phyloP scores from a whole-genome alignment of 2,329 filamentous ascomycete species.

The Paecilomyces niveus region DNA sequence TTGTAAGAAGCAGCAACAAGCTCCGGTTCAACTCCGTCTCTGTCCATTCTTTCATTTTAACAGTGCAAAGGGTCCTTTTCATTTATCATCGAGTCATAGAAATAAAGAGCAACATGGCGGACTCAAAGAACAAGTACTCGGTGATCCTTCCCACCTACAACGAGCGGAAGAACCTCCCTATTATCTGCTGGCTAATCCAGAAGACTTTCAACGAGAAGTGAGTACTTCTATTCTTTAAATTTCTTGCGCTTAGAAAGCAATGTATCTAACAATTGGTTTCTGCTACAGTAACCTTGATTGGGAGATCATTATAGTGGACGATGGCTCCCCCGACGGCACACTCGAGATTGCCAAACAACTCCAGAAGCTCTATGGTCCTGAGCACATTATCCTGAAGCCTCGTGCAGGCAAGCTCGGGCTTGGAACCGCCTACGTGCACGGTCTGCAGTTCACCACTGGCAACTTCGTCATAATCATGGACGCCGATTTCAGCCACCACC shows the following conservation, averaged over 20 bases:
- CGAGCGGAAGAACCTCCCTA: constrained; percentile 92
- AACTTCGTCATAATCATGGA: constrained; percentile 99
- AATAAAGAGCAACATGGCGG: constrained; percentile 23
- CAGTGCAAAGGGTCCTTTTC: too few species aligned
- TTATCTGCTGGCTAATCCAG: constrained; percentile 90
- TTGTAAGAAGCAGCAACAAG: constrained; percentile 14
- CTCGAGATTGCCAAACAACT: constrained; percentile 86
- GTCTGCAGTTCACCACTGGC: constrained; percentile 79
- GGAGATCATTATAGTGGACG: constrained; percentile 97
- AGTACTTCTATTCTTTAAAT: constrained; percentile 19
- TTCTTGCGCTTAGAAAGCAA: neutral
- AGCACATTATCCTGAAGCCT: constrained; percentile 75
- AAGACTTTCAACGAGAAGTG: constrained; percentile 86
- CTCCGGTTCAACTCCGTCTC: constrained; percentile 6
- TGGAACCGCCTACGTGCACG: constrained; percentile 92
- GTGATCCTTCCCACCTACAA: constrained; percentile 98
- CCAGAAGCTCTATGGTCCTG: constrained; percentile 68
- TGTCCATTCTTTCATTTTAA: neutral
- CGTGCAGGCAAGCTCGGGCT: constrained; percentile 95
- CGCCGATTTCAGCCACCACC: constrained; percentile 97
- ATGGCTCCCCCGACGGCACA: constrained; percentile 93
- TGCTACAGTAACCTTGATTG: constrained; percentile 76
- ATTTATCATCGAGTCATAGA: neutral
- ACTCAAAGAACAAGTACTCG: constrained; percentile 73
- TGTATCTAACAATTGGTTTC: constrained; percentile 1